These are phyloP conservation scores for Phytopythium boreale DNA, from an alignment of 352 stramenopile genomes.

Conservation along the genomic window DNA sequence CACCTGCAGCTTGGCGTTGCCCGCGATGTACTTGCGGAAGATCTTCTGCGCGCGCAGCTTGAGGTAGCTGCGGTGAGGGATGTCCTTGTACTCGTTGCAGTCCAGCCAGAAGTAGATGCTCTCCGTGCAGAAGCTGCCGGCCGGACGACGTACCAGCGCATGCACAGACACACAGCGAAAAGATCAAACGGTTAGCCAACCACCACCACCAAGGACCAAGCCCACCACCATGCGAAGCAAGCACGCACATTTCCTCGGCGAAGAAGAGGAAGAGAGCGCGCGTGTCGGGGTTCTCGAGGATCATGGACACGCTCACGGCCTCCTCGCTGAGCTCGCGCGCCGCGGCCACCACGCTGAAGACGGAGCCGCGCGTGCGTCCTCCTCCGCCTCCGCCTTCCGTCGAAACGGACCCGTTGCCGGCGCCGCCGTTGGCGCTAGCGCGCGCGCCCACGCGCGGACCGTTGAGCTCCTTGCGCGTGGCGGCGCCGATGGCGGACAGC, in stretches of 20 bases:
- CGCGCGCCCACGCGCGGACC: not conserved
- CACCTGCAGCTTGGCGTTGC: conserved; percentile 61
- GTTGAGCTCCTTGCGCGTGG: conserved; percentile 4
- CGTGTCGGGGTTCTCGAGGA: conserved; percentile 61
- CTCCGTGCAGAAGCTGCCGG: conserved; percentile 63
- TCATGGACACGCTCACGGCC: conserved; percentile 47
- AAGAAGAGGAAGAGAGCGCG: conserved; percentile 70
- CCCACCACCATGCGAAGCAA: not conserved
- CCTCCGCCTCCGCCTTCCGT: not conserved
- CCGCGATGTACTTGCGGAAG: conserved; percentile 74
- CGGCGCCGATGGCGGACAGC: conserved; percentile 20
- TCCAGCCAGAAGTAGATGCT: conserved; percentile 86
- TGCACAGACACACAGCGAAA: not conserved
- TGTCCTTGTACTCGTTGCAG: conserved; percentile 81
- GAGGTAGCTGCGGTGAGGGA: conserved; percentile 68
- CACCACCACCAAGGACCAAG: not conserved
- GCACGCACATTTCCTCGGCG: conserved; percentile 72
- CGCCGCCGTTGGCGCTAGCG: not conserved
- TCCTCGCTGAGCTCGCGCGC: conserved; percentile 25
- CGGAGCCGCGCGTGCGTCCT: not conserved
- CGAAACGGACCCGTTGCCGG: conserved; percentile 4
- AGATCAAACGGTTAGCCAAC: not conserved
- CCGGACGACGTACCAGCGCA: not conserved
- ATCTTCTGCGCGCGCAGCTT: conserved; percentile 79
- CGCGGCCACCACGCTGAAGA: not conserved